Evolutionary conservation across 164 flowering plant species (phyloP), one percentile per base, ranked within the genome.

Genomic region (Vitis amurensis): DNA sequence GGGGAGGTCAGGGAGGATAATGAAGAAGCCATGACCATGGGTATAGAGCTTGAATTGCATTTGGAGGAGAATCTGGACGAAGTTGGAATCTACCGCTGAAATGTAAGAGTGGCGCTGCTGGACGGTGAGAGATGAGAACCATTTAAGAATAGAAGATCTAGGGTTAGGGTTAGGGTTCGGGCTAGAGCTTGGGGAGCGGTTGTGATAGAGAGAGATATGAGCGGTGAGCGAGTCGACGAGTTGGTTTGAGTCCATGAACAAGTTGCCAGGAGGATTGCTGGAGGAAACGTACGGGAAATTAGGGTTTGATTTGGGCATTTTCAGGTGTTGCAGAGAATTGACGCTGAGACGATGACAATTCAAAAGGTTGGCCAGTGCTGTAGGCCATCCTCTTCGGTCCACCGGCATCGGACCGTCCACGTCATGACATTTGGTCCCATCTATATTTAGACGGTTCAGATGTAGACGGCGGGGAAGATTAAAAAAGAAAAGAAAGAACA

Each of bases 191-290:
- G 72, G 60, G 14, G 80, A 71, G 56, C 70, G 79, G 11, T 86
- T 76, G 71, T 84, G 79, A 79, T 91, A 94, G 59, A 94, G 87
- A 47, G 97, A 86, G 82, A 94, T 86, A 84, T 90, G 97, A 15
- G 96, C 71, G 31, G 96, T 86, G 72, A 94, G 91, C 2, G 90
- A 78, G 72, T 93, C 96, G 62, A 89, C 78, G 60, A 90, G 75
- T 60, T 80, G 88, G 55, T 81, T 82, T 59, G 81, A 84, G 72
- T 77, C 66, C 81, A 68, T 70, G 70, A 66, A 60, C 55, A 76
- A 71, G 73, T 51, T 17, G 60, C 59, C 44, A 15, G 27, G 44
- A 10, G 44, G 44, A 31, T 31, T 31, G 44, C 6, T 7, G 7
- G 66, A 61, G n/a, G 53, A 4, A 19, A 13, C n/a, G 59, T 13